These are phyloP conservation scores for Corchorus olitorius DNA, from an alignment of 345 rosid genomes.

Conservation along the genomic window DNA sequence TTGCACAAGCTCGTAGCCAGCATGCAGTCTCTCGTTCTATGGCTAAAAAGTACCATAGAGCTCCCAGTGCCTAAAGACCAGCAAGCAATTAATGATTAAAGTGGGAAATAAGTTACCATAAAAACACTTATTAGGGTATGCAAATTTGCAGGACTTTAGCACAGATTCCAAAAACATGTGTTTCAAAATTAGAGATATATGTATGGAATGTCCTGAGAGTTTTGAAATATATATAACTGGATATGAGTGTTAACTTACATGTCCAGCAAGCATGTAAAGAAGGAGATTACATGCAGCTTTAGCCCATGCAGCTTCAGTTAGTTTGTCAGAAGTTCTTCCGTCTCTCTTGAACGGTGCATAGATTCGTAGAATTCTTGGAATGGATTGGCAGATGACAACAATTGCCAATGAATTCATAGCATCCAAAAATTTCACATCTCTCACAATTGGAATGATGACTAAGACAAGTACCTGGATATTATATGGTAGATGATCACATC, in stretches of 20 bases:
- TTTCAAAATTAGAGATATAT: too few relatives aligned
- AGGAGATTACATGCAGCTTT: conserved; percentile 88
- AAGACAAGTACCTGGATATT: conserved; percentile 53
- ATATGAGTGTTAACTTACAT: conserved; percentile 45
- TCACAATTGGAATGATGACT: conserved; percentile 51
- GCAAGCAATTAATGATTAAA: too few relatives aligned
- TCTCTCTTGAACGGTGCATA: conserved; percentile 80
- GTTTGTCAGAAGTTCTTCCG: conserved; percentile 76
- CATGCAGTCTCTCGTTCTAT: conserved; percentile 66
- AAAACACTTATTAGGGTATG: too few relatives aligned
- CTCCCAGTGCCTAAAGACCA: conserved; percentile 54
- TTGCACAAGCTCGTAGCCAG: conserved; percentile 69
- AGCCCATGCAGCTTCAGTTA: conserved; percentile 92
- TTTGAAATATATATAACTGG: neutral
- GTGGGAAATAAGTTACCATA: neutral
- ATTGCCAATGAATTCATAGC: conserved; percentile 70
- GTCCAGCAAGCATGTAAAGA: conserved; percentile 96
- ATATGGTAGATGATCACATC: too few relatives aligned
- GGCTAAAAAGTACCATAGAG: conserved; percentile 83
- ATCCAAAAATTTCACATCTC: conserved; percentile 47
- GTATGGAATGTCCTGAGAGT: too few relatives aligned
- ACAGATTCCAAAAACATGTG: too few relatives aligned
- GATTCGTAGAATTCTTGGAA: conserved; percentile 75
- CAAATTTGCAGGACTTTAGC: too few relatives aligned
- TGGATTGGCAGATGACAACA: conserved; percentile 67